Evolutionary conservation across 2,329 filamentous ascomycete genomes (phyloP), one percentile per base, ranked within the genome.

Genomic region (Epichloe glyceriae): DNA sequence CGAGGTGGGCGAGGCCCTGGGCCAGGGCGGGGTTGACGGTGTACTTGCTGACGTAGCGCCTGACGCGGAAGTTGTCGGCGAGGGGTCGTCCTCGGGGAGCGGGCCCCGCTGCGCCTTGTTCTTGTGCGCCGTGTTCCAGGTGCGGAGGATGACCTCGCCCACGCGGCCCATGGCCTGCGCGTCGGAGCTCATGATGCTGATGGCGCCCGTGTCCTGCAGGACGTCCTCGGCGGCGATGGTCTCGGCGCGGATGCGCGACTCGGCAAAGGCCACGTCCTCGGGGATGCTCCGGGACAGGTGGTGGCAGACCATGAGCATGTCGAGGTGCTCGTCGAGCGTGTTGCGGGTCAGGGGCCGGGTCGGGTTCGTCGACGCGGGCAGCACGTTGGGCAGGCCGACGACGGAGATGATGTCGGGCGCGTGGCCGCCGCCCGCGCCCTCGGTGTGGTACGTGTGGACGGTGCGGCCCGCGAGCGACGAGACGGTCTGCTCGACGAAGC

Each of bases 221-320:
- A 97, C 89, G 65, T 97, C 91, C 72, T 97, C 91, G 22, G 91
- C 91, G 0, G 90, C 91, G 62, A 97, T 97, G 37, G 91, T 97
- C 71, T 97, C 90, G 56, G 88, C 88, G 52, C 91, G 86, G 67
- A 97, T 97, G 39, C 91, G 87, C 37, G 83, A 88, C 70, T 97
- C 91, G 46, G 91, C 91, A 62, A 97, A 97, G 1, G 90, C 89
- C 14, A 97, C 85, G 64, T 97, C 91, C 70, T 97, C 91, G 52
- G 90, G 88, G 53, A 96, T 96, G 67, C 95, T 83, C 67, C 87
- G 88, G 49, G 83, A 89, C 10, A 97, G 73, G 63, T 97, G 91
- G 67, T 97, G 91, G 73, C 91, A 97, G 38, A 95, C 88, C 91
- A 96, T 96, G 45, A 96, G 73, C 91, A 97, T 97, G 70, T 97